phyloP scores from a whole-genome alignment of 192 early-diverging fungal species.

The Lobosporangium transversale region DNA sequence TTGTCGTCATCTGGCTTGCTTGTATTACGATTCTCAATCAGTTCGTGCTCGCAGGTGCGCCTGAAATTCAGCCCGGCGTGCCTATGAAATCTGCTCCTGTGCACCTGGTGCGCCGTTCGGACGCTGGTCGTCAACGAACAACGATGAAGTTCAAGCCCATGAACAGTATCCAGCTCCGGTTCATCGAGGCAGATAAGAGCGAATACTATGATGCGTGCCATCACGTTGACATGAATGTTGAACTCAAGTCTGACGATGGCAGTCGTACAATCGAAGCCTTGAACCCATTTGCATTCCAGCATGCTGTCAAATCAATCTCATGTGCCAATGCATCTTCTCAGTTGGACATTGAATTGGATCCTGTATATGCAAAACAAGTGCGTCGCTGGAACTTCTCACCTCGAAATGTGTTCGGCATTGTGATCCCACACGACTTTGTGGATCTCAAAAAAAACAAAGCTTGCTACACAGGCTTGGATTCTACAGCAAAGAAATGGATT shows the following conservation, averaged over 20 bases:
- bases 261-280: conserved; percentile 21
- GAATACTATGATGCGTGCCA: conserved; percentile 24
- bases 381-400: conserved; percentile 24
- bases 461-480: conserved; percentile 10
- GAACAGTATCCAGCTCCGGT: conserved; percentile 25
- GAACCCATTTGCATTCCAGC: conserved; percentile 41
- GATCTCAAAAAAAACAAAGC: conserved; percentile 36
- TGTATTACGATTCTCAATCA: conserved; percentile 14
- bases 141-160: conserved; percentile 19
- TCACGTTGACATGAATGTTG: conserved; percentile 37
- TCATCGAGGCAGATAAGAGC: conserved; percentile 18
- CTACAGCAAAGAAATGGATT: conserved; percentile 7
- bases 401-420: conserved; percentile 12
- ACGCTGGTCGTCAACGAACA: conserved; percentile 6
- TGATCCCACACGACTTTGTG: conserved; percentile 42
- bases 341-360: conserved; percentile 19
- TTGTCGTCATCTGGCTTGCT: conserved; percentile 17
- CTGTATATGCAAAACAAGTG: conserved; percentile 15
- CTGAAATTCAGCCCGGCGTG: conserved; percentile 2
- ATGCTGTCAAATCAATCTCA: conserved; percentile 26
- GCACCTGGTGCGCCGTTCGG: conserved; percentile 12
- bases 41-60: background rate
- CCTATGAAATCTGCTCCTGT: conserved; percentile 36
- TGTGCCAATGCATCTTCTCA: conserved; percentile 10
- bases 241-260: conserved; percentile 32